Conservation (phyloP, 306 rosid genomes). For the Citrullus amarus region DNA sequence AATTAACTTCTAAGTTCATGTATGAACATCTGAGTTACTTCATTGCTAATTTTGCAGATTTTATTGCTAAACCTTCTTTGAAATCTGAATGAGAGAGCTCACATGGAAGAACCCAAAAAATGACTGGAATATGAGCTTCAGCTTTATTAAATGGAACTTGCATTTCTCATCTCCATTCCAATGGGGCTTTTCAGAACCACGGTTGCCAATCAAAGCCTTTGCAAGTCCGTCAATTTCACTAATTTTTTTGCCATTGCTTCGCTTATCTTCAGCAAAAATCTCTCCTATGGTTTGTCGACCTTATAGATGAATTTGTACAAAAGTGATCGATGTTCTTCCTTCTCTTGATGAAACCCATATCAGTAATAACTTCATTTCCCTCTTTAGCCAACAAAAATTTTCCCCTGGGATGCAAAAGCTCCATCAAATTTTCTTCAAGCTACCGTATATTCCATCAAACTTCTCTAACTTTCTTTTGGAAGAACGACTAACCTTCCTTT, state of each 20-base stretch:
- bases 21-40: not conserved
- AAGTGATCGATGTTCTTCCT: not conserved
- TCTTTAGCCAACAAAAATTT: constrained; percentile 36
- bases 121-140: not conserved
- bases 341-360: constrained; percentile 12
- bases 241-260: constrained; percentile 16
- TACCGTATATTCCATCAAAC: too few species aligned
- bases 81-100: not conserved
- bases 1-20: not conserved
- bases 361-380: constrained; percentile 29
- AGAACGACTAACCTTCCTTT: too few species aligned
- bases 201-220: constrained; percentile 2
- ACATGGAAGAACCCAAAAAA: not conserved
- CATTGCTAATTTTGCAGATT: not conserved
- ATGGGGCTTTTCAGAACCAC: constrained; percentile 21
- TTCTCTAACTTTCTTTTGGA: too few species aligned
- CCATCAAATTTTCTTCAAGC: too few species aligned
- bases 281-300: not conserved
- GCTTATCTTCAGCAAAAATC: not conserved
- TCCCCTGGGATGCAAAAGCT: not conserved
- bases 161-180: not conserved
- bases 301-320: constrained; percentile 12
- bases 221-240: constrained; percentile 11
- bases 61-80: not conserved
- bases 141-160: not conserved